A percentile compares a stretch with the other conserved stretches of the same genome.
phyloP scores from a whole-genome alignment of 208 protist genomes.

The Trypanosoma mega region DNA sequence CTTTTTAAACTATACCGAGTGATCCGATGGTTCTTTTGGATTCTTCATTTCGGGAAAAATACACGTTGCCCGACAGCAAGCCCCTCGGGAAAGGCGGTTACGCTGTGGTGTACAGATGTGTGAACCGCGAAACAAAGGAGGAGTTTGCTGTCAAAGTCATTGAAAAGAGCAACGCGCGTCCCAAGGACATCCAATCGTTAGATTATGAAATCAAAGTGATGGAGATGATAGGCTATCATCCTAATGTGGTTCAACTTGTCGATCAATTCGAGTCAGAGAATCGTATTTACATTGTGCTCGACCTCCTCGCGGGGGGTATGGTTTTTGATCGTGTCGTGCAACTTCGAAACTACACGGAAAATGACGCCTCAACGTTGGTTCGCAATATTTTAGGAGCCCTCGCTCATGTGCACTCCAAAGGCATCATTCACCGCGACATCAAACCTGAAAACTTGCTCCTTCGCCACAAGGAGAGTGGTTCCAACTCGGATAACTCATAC shows the following conservation, averaged over 20 bases:
- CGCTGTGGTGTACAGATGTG: constrained; percentile 72
- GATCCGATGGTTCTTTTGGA: too few relatives aligned
- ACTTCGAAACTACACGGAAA: constrained; percentile 94
- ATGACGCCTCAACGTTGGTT: constrained; percentile 96
- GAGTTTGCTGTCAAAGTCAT: constrained; percentile 81
- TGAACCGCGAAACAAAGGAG: constrained; percentile 41
- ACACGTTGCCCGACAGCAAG: constrained; percentile 10
- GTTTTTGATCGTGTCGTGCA: constrained; percentile 97
- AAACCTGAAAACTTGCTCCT: constrained; percentile 99
- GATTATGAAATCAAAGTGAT: constrained; percentile 80
- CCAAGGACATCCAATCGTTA: constrained; percentile 74
- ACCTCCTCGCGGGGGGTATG: constrained; percentile 98
- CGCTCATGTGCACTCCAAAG: constrained; percentile 94
- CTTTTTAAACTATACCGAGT: too few relatives aligned
- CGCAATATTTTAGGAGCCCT: constrained; percentile 96
- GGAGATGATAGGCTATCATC: constrained; percentile 64
- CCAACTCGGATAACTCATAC: constrained; percentile 29
- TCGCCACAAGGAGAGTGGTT: constrained; percentile 85
- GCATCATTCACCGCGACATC: constrained; percentile 99
- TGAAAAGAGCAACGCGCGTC: constrained; percentile 66
- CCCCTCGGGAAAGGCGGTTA: constrained; percentile 74
- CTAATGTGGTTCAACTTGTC: constrained; percentile 91
- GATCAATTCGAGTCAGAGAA: constrained; percentile 90
- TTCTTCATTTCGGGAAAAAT: neutral
- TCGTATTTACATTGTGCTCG: constrained; percentile 95